Base-by-base conservation (phyloP, 1,284 basidiomycete genomes). In the Leccinum fallax region DNA sequence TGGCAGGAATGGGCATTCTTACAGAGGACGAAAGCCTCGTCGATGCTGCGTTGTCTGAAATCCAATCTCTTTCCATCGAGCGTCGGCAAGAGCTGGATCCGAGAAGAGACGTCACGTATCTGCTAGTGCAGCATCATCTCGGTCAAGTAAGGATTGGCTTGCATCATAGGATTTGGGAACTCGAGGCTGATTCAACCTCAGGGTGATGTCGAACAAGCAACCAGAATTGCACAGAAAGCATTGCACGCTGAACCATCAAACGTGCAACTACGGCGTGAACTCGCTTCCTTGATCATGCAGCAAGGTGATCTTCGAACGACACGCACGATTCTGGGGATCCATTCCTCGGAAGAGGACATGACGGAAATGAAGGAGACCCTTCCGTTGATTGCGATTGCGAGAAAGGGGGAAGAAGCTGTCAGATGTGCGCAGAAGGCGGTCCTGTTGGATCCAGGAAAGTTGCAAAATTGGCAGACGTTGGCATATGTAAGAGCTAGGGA, bases 1-100 rank as follows among this genome's bases (percentile, higher is more conserved):
- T 98, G 0, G 92, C 92, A 0, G 93, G 92, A 2, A 93, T 97
- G 83, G 95, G 92, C 9, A 87, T 95, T 60, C 77, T 94, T 24
- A 90, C 88, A 0, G 80, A 83, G 28, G 95, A 97, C 70, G 86
- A 89, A 26, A 86, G 84, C 57, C 82, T 55, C 34, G 83, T 96
- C 15, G 94, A 97, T 70, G 95, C 95, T 0, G 91, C 94, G 0
- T 78, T 96, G 9, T 87, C 91, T 0, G 95, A 97, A 72, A 85
- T 97, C 19, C 78, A 89, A 11, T 79, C 82, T 2, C 78, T 94
- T 34, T 84, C 91, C 1, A 70, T 85, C 21, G 85, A 92, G 59
- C 80, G 85, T 63, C 81, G 88, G 54, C 79, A 81, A 49, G 74
- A 79, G 49, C 80, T 91, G 56, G 93, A 94, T 74, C 88, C 87